Percentiles rank a stretch among this genome's conserved stretches.
These are phyloP conservation scores for Penicillium macrosclerotiorum DNA, from an alignment of 495 filamentous ascomycete species.

Conservation along the genomic window DNA sequence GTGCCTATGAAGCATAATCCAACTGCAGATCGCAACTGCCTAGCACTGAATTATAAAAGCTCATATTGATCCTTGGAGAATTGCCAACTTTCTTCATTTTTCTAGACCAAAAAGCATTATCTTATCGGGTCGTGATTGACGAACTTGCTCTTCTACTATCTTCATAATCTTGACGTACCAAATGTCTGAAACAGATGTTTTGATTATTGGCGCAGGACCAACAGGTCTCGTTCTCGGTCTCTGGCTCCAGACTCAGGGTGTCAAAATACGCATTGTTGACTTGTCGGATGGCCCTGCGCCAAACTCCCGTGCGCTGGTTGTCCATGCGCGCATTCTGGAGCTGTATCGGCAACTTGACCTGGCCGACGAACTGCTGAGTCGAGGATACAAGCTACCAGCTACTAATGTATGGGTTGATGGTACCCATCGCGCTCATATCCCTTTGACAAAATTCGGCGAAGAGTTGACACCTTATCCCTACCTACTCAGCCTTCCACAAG, in stretches of 20 bases:
- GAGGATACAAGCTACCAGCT: constrained; percentile 32
- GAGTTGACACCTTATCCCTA: constrained; percentile 37
- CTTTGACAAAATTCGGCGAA: constrained; percentile 23
- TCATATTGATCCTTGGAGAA: neutral
- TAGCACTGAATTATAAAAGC: neutral
- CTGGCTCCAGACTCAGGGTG: constrained; percentile 34
- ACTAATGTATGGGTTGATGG: constrained; percentile 37
- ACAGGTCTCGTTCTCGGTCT: constrained; percentile 42
- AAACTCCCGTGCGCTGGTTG: constrained; percentile 34
- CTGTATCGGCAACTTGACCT: constrained; percentile 40
- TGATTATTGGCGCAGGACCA: constrained; percentile 42
- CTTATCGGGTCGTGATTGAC: neutral
- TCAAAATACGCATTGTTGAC: constrained; percentile 38
- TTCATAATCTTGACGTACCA: neutral
- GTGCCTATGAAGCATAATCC: neutral
- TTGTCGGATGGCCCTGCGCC: constrained; percentile 21
- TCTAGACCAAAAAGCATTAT: neutral
- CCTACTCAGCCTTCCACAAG: constrained; percentile 29
- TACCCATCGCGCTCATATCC: constrained; percentile 19
- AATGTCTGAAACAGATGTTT: constrained; percentile 28
- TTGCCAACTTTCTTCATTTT: neutral
- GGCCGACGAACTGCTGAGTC: constrained; percentile 28
- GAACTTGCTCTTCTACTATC: neutral
- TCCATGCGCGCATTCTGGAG: constrained; percentile 45
- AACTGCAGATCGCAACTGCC: neutral